These are phyloP conservation scores for Penstemon davidsonii DNA, from an alignment of 257 asterid genomes.

Conservation along the genomic window DNA sequence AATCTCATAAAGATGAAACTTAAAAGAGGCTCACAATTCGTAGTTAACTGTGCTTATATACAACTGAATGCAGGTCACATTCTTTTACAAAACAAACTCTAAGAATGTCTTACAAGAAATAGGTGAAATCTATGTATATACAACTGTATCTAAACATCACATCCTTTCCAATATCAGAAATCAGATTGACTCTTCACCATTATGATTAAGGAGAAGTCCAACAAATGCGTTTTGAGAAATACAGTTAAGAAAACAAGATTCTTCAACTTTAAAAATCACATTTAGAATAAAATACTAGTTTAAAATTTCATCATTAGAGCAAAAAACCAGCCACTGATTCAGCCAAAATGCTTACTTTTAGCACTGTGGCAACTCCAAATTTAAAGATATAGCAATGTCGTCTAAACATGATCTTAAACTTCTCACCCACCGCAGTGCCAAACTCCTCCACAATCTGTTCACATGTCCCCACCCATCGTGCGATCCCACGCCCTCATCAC, in stretches of 20 bases:
- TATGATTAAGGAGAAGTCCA: not conserved
- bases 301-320: not conserved
- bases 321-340: not conserved
- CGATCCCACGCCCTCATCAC: conserved; percentile 34
- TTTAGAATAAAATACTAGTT: not conserved
- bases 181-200: not conserved
- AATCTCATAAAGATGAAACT: not conserved
- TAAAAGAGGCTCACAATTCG: not conserved
- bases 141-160: not conserved
- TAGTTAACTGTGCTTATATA: not conserved
- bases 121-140: not conserved
- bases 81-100: not conserved
- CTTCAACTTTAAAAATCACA: not conserved
- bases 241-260: too few species aligned
- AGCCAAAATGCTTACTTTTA: not conserved
- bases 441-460: conserved; percentile 9
- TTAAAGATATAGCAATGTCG: not conserved
- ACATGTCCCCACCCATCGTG: conserved; percentile 33
- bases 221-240: not conserved
- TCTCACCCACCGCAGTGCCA: not conserved
- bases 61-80: not conserved
- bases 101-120: not conserved
- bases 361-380: not conserved
- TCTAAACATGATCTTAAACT: conserved; percentile 6
- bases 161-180: not conserved